Conservation (phyloP, 768 basidiomycete genomes). For the Calvatia gigantea region DNA sequence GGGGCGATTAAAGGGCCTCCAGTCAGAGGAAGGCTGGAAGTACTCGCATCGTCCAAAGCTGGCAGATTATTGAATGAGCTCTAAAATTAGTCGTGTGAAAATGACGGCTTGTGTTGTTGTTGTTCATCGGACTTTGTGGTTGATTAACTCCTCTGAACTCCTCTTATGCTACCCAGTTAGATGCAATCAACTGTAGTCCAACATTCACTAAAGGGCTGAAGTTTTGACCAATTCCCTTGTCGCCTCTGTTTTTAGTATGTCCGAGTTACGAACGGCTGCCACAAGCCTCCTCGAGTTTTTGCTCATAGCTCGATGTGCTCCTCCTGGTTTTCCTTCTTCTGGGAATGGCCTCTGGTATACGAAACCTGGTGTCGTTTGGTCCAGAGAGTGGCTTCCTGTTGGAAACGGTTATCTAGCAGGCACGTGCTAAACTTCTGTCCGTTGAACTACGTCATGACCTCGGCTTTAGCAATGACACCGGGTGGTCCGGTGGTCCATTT, state of each 20-base stretch:
- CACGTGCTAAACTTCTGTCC: constrained; percentile 20
- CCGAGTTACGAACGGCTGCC: not conserved
- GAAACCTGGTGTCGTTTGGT: constrained; percentile 50
- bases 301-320: constrained; percentile 17
- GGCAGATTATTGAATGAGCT: too few relatives aligned
- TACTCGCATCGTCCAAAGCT: too few relatives aligned
- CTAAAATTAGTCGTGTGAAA: not conserved
- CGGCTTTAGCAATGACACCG: constrained; percentile 52
- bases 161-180: not conserved
- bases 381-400: constrained; percentile 59
- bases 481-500: constrained; percentile 80
- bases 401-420: constrained; percentile 75
- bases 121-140: not conserved
- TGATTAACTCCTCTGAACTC: not conserved
- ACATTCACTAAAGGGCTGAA: not conserved
- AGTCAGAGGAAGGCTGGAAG: not conserved
- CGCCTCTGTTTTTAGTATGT: not conserved
- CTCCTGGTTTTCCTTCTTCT: constrained; percentile 55
- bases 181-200: not conserved
- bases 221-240: not conserved
- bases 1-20: too few relatives aligned
- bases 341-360: constrained; percentile 80
- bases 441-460: not conserved
- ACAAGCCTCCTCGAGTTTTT: constrained; percentile 17
- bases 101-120: not conserved